These are phyloP conservation scores for Takashimella koratensis DNA, from an alignment of 1,284 basidiomycete species.

Conservation along the genomic window DNA sequence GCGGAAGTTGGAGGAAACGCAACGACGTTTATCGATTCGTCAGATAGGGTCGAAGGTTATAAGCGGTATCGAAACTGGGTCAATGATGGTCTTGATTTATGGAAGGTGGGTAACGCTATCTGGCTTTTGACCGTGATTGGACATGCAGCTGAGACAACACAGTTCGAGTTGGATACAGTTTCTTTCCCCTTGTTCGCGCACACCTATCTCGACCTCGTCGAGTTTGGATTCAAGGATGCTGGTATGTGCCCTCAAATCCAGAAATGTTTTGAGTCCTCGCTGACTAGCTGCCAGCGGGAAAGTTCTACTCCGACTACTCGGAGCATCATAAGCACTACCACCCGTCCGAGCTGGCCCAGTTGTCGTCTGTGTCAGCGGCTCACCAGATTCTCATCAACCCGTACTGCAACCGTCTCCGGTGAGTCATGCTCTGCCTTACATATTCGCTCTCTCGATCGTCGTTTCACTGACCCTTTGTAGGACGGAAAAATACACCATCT, in stretches of 20 bases:
- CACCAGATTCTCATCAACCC: slow-evolving; percentile 81
- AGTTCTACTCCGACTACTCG: slow-evolving; percentile 72
- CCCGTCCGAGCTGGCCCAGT: slow-evolving; percentile 67
- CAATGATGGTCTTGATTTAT: slow-evolving; percentile 65
- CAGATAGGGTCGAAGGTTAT: slow-evolving; percentile 65
- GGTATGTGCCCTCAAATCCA: slow-evolving; percentile 62
- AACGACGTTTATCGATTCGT: slow-evolving; percentile 64
- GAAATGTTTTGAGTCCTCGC: slow-evolving; percentile 50
- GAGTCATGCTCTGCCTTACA: background rate
- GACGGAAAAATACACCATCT: slow-evolving; percentile 83
- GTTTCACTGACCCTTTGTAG: no score
- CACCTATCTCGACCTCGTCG: slow-evolving; percentile 91
- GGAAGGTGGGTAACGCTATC: slow-evolving; percentile 91
- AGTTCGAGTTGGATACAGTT: slow-evolving; percentile 90
- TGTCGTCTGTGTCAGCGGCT: slow-evolving; percentile 77
- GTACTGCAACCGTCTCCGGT: slow-evolving; percentile 75
- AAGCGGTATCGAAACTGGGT: slow-evolving; percentile 71
- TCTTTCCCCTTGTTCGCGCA: slow-evolving; percentile 96
- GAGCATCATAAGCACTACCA: slow-evolving; percentile 68
- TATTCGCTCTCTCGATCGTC: no score
- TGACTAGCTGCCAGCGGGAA: slow-evolving; percentile 70
- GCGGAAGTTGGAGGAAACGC: slow-evolving; percentile 51
- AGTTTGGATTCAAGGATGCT: slow-evolving; percentile 83
- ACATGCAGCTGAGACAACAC: slow-evolving; percentile 53
- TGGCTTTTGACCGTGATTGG: no score